Conservation (phyloP, 176 grass and related monocot genomes). For the Raddia distichophylla region DNA sequence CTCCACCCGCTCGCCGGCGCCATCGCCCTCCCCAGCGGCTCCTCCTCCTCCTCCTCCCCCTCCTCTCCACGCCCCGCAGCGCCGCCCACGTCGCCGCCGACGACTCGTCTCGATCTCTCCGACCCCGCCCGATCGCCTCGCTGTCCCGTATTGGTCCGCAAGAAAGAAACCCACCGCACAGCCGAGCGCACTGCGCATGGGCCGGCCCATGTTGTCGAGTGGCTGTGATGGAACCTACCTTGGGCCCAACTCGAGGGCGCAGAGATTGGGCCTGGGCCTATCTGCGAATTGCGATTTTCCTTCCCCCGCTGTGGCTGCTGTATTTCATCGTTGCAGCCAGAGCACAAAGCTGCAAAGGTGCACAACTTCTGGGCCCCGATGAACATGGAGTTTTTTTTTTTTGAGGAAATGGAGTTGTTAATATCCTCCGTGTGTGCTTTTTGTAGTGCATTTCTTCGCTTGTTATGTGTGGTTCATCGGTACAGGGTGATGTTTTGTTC, state of each 20-base stretch:
- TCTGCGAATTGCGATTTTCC: no score
- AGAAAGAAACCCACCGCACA: constrained; percentile 24
- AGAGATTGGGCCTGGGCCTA: not conserved
- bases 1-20: constrained; percentile 52
- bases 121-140: constrained; percentile 31
- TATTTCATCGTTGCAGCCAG: not conserved
- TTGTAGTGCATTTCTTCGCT: no score
- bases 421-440: no score
- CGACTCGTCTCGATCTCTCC: not conserved
- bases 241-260: no score
- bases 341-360: no score
- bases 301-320: no score
- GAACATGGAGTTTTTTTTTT: no score
- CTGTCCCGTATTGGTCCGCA: constrained; percentile 48
- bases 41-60: not conserved
- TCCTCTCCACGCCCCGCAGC: not conserved
- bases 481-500: no score
- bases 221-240: not conserved
- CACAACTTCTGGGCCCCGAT: no score
- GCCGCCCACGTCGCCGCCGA: constrained; percentile 26
- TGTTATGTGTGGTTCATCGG: no score
- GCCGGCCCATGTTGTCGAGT: not conserved
- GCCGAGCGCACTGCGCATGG: not conserved
- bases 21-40: constrained; percentile 11
- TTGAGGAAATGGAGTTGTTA: no score